A percentile compares a stretch with the other conserved stretches of the same genome.
phyloP scores from a whole-genome alignment of 106 monocot genomes.

The Dioscorea dumetorum region DNA sequence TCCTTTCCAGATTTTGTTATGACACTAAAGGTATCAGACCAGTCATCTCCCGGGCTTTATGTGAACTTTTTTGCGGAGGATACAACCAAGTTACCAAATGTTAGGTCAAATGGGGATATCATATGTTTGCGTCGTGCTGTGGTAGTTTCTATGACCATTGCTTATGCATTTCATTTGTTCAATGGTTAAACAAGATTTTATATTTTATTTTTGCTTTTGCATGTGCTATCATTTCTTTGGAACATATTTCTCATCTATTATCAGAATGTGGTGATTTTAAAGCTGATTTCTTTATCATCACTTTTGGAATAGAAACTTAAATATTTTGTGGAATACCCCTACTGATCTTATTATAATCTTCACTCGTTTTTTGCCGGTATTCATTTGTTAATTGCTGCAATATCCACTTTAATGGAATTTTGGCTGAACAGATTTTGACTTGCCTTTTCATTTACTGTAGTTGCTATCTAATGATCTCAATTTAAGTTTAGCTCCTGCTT shows the following conservation, averaged over 20 bases:
- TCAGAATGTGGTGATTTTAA: not conserved
- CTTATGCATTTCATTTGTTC: not conserved
- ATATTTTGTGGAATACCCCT: not conserved
- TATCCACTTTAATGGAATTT: too few relatives aligned
- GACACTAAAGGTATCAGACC: slow-evolving; percentile 45
- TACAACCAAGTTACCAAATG: slow-evolving; percentile 11
- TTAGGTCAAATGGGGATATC: slow-evolving; percentile 47
- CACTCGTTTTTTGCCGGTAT: too few relatives aligned
- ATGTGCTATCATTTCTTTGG: not conserved
- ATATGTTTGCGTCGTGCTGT: slow-evolving; percentile 48
- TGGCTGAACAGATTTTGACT: too few relatives aligned
- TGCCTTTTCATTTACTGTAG: too few relatives aligned
- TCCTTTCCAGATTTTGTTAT: slow-evolving; percentile 40
- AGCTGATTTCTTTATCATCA: not conserved
- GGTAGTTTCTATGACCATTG: slow-evolving; percentile 15
- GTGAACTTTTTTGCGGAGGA: slow-evolving; percentile 44
- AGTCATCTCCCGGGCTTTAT: slow-evolving; percentile 37
- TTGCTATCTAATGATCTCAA: too few relatives aligned
- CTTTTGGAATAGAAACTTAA: not conserved
- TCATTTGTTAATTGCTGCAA: too few relatives aligned
- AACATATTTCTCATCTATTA: not conserved
- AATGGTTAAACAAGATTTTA: not conserved
- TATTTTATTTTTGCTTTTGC: not conserved
- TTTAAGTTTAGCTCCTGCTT: too few relatives aligned
- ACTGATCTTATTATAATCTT: too few relatives aligned